Evolutionary conservation across 192 early-diverging fungal species (phyloP).

Genomic region (Endogone sp.): DNA sequence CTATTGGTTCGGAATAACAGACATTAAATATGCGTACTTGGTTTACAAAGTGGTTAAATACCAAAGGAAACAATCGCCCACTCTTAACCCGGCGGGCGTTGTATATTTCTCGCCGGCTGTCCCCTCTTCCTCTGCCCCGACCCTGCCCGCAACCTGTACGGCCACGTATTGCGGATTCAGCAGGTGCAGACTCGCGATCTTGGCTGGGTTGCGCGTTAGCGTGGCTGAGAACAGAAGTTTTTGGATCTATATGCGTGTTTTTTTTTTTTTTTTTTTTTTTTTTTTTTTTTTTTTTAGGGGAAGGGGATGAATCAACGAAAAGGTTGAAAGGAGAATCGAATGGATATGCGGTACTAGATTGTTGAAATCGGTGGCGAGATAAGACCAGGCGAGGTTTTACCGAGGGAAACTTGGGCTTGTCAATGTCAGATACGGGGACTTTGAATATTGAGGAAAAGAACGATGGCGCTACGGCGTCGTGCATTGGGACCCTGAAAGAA

Average conservation of each 20-base stretch:
- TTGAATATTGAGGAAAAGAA: constrained; percentile 38
- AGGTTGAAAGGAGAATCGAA: background rate
- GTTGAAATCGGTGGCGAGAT: background rate
- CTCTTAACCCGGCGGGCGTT: constrained; percentile 48
- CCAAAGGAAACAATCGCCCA: constrained; percentile 13
- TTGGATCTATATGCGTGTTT: constrained; percentile 63
- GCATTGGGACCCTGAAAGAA: constrained; percentile 31
- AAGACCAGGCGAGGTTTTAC: constrained; percentile 10
- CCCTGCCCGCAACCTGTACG: constrained; percentile 39
- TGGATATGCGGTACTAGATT: too few species aligned
- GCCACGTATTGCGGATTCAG: constrained; percentile 81
- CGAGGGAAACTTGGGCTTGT: constrained; percentile 39
- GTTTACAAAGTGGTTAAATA: background rate
- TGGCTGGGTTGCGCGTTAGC: constrained; percentile 88
- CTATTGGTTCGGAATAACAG: constrained; percentile 41
- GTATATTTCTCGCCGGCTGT: constrained; percentile 42
- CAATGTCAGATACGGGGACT: constrained; percentile 42
- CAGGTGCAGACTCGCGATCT: constrained; percentile 82
- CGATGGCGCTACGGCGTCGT: constrained; percentile 46
- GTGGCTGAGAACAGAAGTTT: constrained; percentile 97
- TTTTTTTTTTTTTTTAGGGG: too few species aligned
- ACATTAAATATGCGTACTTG: constrained; percentile 19
- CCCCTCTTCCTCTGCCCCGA: constrained; percentile 35
- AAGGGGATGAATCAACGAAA: too few species aligned
- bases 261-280: background rate